Percentiles rank a stretch among this genome's conserved stretches.
Conservation (phyloP, 2,329 filamentous ascomycete genomes). For the Colletotrichum graminicola region DNA sequence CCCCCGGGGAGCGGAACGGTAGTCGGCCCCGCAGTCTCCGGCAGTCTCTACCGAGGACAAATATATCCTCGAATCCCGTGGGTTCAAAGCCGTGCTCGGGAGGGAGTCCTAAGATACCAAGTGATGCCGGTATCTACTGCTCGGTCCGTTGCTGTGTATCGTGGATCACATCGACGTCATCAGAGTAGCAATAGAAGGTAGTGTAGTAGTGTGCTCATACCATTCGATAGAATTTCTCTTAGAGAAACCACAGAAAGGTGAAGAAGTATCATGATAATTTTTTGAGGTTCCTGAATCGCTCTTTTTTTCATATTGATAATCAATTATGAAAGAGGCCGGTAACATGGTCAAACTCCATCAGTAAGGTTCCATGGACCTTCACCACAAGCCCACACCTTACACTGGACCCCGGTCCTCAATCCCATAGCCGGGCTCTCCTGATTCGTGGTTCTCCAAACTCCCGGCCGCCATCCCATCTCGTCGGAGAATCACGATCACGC, state of each 20-base stretch:
- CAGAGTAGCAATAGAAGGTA: background rate
- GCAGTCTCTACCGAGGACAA: background rate
- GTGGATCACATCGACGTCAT: background rate
- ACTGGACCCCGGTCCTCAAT: background rate
- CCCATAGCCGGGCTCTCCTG: conserved; percentile 26
- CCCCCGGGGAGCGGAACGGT: background rate
- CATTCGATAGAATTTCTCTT: no score
- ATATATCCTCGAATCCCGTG: conserved; percentile 17
- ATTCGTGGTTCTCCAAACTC: conserved; percentile 37
- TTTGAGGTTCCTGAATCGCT: background rate
- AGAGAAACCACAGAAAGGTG: background rate
- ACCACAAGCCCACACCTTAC: background rate
- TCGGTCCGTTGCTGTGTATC: background rate
- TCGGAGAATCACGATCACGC: background rate
- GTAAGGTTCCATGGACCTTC: background rate
- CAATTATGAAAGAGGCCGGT: no score
- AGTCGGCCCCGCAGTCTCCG: conserved; percentile 12
- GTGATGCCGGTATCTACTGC: background rate
- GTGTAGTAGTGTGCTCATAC: background rate
- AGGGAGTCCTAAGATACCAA: background rate
- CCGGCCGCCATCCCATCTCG: conserved; percentile 6
- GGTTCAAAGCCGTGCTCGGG: background rate
- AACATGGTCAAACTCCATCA: background rate
- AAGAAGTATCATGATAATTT: background rate
- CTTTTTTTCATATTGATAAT: no score